Percentiles rank a stretch among this genome's conserved stretches.
These are phyloP conservation scores for Yamadazyma tumulicola DNA, from an alignment of 805 yeast species.

Conservation along the genomic window DNA sequence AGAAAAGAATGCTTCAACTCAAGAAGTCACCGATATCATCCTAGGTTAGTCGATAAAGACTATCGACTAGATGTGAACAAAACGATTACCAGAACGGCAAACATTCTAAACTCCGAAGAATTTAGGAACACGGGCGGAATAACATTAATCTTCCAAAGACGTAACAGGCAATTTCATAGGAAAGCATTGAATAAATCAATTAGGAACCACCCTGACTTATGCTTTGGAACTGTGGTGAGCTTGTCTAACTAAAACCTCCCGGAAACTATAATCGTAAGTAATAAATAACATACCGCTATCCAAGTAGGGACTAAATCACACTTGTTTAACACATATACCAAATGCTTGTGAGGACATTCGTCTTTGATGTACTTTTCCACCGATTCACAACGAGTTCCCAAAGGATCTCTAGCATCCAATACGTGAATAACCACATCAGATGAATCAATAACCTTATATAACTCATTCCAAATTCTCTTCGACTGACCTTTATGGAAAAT, in stretches of 20 bases:
- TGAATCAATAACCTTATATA: conserved; percentile 94
- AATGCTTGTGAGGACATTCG: conserved; percentile 95
- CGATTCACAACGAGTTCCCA: conserved; percentile 91
- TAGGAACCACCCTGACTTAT: conserved; percentile 73
- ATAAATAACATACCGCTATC: conserved; percentile 88
- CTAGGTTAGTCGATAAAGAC: conserved; percentile 42
- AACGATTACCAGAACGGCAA: conserved; percentile 34
- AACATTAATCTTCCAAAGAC: conserved; percentile 86
- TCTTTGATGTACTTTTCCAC: conserved; percentile 90
- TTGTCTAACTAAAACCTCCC: no score
- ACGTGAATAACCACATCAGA: conserved; percentile 97
- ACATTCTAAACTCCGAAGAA: conserved; percentile 28
- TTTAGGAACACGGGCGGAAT: conserved; percentile 52
- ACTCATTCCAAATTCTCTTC: conserved; percentile 97
- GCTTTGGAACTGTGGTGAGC: conserved; percentile 63
- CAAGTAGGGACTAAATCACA: conserved; percentile 98
- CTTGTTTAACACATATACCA: conserved; percentile 90
- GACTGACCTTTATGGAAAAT: conserved; percentile 97
- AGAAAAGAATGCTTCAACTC: conserved; percentile 65
- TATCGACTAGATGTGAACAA: conserved; percentile 28
- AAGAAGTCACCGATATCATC: conserved; percentile 57
- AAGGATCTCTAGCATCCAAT: conserved; percentile 94
- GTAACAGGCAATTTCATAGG: conserved; percentile 81
- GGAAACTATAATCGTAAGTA: conserved; percentile 1
- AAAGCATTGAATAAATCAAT: conserved; percentile 20